Percentiles rank a stretch among this genome's conserved stretches.
Conservation (phyloP, 2,329 filamentous ascomycete genomes). For the Exophiala oligosperma region DNA sequence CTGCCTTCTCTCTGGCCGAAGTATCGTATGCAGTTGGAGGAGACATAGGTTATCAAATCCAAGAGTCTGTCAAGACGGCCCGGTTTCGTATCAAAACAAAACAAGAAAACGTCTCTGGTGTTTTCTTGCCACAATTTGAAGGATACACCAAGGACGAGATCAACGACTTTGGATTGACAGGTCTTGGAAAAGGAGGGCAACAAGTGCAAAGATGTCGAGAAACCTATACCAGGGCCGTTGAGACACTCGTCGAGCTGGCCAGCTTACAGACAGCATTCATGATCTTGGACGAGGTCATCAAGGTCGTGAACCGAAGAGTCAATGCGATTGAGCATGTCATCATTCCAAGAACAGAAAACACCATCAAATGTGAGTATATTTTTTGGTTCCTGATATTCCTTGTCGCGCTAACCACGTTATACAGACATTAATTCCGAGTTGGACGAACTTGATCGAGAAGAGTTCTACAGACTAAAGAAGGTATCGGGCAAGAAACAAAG, state of each 20-base stretch:
- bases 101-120: slow-evolving; percentile 98
- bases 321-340: slow-evolving; percentile 86
- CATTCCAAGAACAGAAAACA: slow-evolving; percentile 96
- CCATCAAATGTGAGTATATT: slow-evolving; percentile 78
- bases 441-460: slow-evolving; percentile 94
- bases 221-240: slow-evolving; percentile 92
- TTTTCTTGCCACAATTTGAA: slow-evolving; percentile 90
- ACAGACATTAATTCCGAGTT: slow-evolving; percentile 95
- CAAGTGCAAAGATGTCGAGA: slow-evolving; percentile 94
- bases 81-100: slow-evolving; percentile 91
- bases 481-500: slow-evolving; percentile 82
- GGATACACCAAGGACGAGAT: slow-evolving; percentile 78
- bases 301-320: slow-evolving; percentile 96
- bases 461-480: slow-evolving; percentile 98
- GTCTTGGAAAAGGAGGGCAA: slow-evolving; percentile 93
- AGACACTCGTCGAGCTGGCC: slow-evolving; percentile 65
- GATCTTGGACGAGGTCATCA: slow-evolving; percentile 97
- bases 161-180: slow-evolving; percentile 93
- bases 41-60: slow-evolving; percentile 94
- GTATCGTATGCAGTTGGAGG: slow-evolving; percentile 96
- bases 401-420: slow-evolving; percentile 13
- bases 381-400: background rate
- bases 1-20: slow-evolving; percentile 94
- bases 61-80: slow-evolving; percentile 90
- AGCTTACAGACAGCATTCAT: slow-evolving; percentile 79